Conservation (phyloP, 192 early-diverging fungal genomes). For the Diversispora eburnea region DNA sequence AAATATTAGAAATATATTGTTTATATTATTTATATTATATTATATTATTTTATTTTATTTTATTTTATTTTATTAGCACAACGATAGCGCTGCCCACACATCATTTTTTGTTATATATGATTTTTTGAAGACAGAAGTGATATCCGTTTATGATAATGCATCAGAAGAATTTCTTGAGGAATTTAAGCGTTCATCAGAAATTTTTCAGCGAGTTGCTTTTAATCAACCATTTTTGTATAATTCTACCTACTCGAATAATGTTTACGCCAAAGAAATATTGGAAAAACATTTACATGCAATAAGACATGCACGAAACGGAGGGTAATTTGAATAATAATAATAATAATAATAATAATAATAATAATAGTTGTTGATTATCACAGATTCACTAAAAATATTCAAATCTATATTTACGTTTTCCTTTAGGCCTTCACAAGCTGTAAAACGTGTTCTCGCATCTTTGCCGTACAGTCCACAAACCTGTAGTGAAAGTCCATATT, state of each 20-base stretch:
- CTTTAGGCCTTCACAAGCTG: constrained; percentile 50
- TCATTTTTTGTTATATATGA: constrained; percentile 71
- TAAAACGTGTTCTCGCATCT: constrained; percentile 53
- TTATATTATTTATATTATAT: background rate
- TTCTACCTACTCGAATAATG: constrained; percentile 52
- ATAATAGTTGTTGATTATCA: too few species aligned
- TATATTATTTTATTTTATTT: background rate
- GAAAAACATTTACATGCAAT: constrained; percentile 53
- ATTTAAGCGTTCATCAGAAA: constrained; percentile 46
- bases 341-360: background rate
- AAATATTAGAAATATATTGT: background rate
- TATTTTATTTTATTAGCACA: constrained; percentile 21
- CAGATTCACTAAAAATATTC: background rate
- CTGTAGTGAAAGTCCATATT: constrained; percentile 60
- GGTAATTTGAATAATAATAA: constrained; percentile 42
- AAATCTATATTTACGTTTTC: background rate
- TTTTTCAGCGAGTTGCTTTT: constrained; percentile 44
- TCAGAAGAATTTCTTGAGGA: constrained; percentile 57
- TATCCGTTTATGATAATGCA: constrained; percentile 63
- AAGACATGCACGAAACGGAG: constrained; percentile 68
- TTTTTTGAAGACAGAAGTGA: constrained; percentile 48
- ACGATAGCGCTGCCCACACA: constrained; percentile 41
- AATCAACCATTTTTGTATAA: constrained; percentile 39
- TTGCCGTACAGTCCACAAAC: constrained; percentile 65
- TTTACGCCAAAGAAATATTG: constrained; percentile 53